Evolutionary conservation across 1,284 basidiomycete genomes (phyloP), one percentile per base, ranked within the genome.

Genomic region (Austroboletus niveus): DNA sequence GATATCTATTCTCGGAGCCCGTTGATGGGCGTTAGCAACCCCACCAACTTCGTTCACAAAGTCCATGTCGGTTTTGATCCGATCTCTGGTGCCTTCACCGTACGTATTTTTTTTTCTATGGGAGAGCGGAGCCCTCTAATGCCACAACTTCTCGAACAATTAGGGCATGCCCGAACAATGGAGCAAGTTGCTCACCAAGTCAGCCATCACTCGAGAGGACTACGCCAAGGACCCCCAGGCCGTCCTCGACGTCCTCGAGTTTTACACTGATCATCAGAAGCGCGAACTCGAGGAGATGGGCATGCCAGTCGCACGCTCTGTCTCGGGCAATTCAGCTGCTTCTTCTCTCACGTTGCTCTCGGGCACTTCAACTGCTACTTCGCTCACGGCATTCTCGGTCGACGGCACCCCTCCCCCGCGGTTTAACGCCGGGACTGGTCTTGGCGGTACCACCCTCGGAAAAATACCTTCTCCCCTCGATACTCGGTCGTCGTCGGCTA

Each of bases 61-160:
- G 94, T 98, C 3, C 96, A 99, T 70, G 96, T 99, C 55, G 95
- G 95, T 7, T 98, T 97, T 63, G 96, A 99, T 71, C 92, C 94
- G 1, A 79, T 93, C 43, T 90, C 89, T 36, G 95, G 96, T 14
- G 93, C 87, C 8, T 98, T 98, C 70, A 98, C 94, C 7, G 91
- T 91, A 40, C 22, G 39, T 40, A 8, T 36, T 6, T 36, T 11
- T 40, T 24, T 29, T 29, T 9, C 29, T 29, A 9, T 29, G 7
- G 29, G 2, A 2, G 29, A 29, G 8, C 29, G 6, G 29, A 29
- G 29, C 29, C 29, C 29, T 29, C 29, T 29, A 24, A 24, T 24
- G 22, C 20, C 34, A 35, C 22, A 7, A 6, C 20, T 41, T 30
- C 3, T 41, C 22, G 24, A 10, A 8, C 14, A 24, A 31, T 12